Conservation (phyloP, 306 rosid species). For the Carpinus fangiana region DNA sequence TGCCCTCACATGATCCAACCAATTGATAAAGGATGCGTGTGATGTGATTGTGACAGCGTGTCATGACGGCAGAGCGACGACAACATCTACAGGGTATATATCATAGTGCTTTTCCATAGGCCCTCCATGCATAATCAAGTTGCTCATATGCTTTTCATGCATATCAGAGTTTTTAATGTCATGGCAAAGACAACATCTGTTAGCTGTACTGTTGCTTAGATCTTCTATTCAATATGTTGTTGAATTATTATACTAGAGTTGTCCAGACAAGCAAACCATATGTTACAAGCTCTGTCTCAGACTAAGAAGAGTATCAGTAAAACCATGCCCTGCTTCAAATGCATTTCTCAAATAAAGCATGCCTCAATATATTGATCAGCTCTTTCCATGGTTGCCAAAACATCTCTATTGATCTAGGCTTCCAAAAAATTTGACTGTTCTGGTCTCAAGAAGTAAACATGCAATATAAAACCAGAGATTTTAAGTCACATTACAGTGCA, state of each 20-base stretch:
- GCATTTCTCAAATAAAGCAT: constrained; percentile 4
- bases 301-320: background rate
- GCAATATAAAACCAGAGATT: background rate
- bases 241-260: constrained; percentile 29
- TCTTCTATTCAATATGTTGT: constrained; percentile 25
- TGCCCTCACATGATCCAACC: constrained; percentile 22
- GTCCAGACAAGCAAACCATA: constrained; percentile 7
- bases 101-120: constrained; percentile 43
- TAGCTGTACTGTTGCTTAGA: constrained; percentile 25
- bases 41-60: constrained; percentile 32
- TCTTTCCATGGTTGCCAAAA: background rate
- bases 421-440: too few relatives aligned
- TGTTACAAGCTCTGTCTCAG: background rate
- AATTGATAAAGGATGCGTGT: constrained; percentile 26
- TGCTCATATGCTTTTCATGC: constrained; percentile 23
- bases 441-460: background rate
- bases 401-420: background rate
- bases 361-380: background rate
- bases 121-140: constrained; percentile 41
- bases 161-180: background rate
- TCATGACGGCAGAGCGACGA: constrained; percentile 31
- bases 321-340: constrained; percentile 12
- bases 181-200: constrained; percentile 4
- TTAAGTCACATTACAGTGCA: constrained; percentile 18
- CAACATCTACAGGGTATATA: constrained; percentile 18